phyloP scores from a whole-genome alignment of 2,329 filamentous ascomycete genomes.

The Calonectria hawksworthii region DNA sequence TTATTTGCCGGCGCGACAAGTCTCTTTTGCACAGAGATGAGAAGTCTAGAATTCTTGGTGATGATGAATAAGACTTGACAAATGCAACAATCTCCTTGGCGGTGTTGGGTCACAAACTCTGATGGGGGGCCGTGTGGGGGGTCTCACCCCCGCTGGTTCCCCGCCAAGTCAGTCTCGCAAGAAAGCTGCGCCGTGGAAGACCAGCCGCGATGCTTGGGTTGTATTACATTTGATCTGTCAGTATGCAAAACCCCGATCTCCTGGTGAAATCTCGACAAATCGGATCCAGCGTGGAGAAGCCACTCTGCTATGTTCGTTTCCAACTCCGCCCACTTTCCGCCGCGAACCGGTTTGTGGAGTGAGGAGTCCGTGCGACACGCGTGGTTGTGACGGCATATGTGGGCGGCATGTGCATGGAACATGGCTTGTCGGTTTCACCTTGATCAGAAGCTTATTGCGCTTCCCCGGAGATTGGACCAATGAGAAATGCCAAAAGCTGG shows the following conservation, averaged over 20 bases:
- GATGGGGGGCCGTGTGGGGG: background rate
- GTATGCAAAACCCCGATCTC: background rate
- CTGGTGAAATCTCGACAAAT: background rate
- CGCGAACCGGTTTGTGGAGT: background rate
- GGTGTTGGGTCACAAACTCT: background rate
- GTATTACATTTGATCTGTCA: background rate
- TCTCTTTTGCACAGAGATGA: background rate
- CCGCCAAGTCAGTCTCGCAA: background rate
- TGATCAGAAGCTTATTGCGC: background rate
- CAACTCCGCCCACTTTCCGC: background rate
- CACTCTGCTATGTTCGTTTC: background rate
- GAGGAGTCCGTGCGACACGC: background rate
- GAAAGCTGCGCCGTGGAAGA: background rate
- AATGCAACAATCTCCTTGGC: background rate
- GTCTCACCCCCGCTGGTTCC: background rate
- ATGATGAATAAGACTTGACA: background rate
- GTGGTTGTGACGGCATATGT: background rate
- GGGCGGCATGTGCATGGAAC: background rate
- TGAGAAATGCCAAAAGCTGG: background rate
- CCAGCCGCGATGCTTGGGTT: background rate
- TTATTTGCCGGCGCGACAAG: background rate
- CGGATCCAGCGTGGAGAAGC: background rate
- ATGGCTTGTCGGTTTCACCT: background rate
- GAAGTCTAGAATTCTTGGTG: background rate
- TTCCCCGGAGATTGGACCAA: background rate